phyloP scores from a whole-genome alignment of 495 filamentous ascomycete genomes.

The Tuber brumale region DNA sequence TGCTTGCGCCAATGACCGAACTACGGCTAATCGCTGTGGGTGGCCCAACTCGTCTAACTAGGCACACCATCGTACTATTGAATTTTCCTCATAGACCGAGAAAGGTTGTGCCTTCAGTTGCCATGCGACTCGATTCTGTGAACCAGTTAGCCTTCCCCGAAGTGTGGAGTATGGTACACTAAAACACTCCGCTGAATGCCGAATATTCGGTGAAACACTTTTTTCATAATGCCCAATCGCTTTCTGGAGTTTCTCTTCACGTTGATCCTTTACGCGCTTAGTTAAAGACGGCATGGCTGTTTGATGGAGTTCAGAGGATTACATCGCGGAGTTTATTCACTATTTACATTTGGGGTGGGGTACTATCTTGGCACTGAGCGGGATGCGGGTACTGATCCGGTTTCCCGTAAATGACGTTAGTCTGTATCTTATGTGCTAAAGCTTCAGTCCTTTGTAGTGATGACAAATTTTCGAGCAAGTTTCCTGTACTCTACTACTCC shows the following conservation, averaged over 20 bases:
- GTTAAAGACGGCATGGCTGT: not conserved
- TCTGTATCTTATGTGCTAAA: no score
- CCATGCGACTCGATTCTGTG: not conserved
- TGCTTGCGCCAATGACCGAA: not conserved
- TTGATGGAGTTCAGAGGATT: not conserved
- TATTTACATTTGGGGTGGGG: not conserved
- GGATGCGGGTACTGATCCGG: not conserved
- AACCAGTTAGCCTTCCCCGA: not conserved
- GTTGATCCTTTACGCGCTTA: not conserved
- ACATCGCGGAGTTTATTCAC: not conserved
- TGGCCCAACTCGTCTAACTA: constrained; percentile 13
- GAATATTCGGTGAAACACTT: not conserved
- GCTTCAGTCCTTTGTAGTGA: no score
- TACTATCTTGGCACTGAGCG: not conserved
- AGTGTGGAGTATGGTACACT: constrained; percentile 6
- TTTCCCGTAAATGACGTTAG: not conserved
- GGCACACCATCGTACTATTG: constrained; percentile 12
- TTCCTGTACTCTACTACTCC: no score
- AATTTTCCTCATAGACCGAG: constrained; percentile 1
- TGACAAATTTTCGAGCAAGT: no score
- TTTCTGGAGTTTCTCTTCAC: constrained; percentile 3
- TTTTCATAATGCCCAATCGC: constrained; percentile 7
- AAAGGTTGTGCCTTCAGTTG: not conserved
- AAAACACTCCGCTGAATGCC: constrained; percentile 4
- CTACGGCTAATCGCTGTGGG: not conserved